A percentile compares a stretch with the other conserved stretches of the same genome.
Conservation (phyloP, 192 early-diverging fungal genomes). For the Coemansia sp. region DNA sequence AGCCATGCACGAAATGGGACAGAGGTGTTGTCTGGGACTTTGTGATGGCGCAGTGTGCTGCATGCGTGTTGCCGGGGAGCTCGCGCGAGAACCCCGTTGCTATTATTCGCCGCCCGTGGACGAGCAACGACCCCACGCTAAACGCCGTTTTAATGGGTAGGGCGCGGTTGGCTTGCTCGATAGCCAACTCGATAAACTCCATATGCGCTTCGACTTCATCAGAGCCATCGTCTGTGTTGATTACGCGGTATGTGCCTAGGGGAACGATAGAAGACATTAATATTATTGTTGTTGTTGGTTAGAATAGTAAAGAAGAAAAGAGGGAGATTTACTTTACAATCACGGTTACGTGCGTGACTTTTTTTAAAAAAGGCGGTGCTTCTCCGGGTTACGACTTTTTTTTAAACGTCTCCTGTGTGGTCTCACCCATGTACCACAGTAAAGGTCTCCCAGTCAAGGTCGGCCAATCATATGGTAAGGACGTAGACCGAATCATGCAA, state of each 20-base stretch:
- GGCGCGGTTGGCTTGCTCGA: slow-evolving; percentile 79
- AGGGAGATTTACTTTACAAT: background rate
- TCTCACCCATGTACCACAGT: background rate
- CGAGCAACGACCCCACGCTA: slow-evolving; percentile 88
- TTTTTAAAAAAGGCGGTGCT: background rate
- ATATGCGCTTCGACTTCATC: slow-evolving; percentile 56
- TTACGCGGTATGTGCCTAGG: slow-evolving; percentile 26
- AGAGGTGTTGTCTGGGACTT: slow-evolving; percentile 61
- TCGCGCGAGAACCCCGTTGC: slow-evolving; percentile 90
- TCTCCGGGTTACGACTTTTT: background rate
- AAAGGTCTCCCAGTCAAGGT: background rate
- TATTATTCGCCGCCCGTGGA: slow-evolving; percentile 59
- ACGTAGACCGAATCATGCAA: background rate
- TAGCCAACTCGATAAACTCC: slow-evolving; percentile 78
- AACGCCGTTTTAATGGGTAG: slow-evolving; percentile 80
- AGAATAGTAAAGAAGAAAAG: background rate
- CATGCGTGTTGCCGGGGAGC: slow-evolving; percentile 94
- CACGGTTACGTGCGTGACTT: background rate
- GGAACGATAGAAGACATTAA: slow-evolving; percentile 2
- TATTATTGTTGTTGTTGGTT: background rate
- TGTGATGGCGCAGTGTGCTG: slow-evolving; percentile 84
- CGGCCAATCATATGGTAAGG: background rate
- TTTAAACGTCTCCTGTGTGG: background rate
- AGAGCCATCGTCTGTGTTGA: slow-evolving; percentile 34
- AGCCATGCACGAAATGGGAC: slow-evolving; percentile 40